These are phyloP conservation scores for Amanita muscaria DNA, from an alignment of 768 basidiomycete species.

Conservation along the genomic window DNA sequence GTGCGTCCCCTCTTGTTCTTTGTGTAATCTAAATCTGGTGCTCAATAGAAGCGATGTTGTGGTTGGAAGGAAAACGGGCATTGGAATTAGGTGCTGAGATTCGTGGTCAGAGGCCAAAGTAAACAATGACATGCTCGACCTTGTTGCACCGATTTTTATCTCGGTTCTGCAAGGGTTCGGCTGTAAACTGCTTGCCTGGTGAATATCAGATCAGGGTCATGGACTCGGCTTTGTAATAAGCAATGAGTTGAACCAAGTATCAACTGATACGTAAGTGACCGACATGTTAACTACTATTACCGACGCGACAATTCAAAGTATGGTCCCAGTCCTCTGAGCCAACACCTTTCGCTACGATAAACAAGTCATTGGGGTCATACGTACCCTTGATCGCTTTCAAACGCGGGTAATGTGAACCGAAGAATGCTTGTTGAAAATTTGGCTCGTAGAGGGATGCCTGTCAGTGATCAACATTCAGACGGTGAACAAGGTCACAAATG, in stretches of 20 bases:
- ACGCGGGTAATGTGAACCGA: slow-evolving; percentile 32
- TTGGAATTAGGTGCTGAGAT: slow-evolving; percentile 65
- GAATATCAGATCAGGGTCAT: no score
- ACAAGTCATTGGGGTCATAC: slow-evolving; percentile 37
- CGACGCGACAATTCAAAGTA: not conserved
- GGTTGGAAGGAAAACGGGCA: slow-evolving; percentile 71
- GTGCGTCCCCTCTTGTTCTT: slow-evolving; percentile 1
- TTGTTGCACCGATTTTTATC: no score
- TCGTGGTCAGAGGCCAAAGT: slow-evolving; percentile 16
- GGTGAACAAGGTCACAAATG: no score
- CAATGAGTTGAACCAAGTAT: no score
- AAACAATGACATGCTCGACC: no score
- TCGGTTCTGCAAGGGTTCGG: no score
- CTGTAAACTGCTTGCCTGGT: no score
- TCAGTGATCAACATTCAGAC: not conserved
- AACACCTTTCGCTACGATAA: slow-evolving; percentile 38
- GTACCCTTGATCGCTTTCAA: slow-evolving; percentile 33
- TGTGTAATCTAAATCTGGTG: slow-evolving; percentile 14
- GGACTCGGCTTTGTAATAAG: no score
- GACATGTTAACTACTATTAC: no score
- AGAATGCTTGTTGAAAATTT: slow-evolving; percentile 35
- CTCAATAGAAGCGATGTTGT: slow-evolving; percentile 68
- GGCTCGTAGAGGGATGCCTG: slow-evolving; percentile 37
- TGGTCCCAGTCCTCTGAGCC: slow-evolving; percentile 45
- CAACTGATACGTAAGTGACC: no score